Evolutionary conservation across 2,329 filamentous ascomycete genomes (phyloP).

Genomic region (Cryphonectria japonica): DNA sequence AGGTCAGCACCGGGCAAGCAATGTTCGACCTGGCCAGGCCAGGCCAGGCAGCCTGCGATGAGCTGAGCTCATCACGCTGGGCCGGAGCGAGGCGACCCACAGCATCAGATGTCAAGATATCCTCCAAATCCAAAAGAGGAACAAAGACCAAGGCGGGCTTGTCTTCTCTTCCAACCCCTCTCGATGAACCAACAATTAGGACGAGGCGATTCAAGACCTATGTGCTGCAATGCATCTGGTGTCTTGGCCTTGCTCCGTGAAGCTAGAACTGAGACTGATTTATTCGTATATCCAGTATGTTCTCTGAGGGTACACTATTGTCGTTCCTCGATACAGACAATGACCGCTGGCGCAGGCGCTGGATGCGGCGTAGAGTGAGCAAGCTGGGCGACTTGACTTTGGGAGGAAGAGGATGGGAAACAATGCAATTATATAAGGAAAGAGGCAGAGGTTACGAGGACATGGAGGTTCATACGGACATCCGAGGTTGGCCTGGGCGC

Average conservation of each 20-base stretch:
- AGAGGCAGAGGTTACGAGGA: background rate
- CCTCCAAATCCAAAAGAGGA: background rate
- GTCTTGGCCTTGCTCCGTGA: background rate
- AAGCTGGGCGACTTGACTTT: background rate
- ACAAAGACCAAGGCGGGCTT: background rate
- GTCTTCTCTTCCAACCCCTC: background rate
- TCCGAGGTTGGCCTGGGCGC: background rate
- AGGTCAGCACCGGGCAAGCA: slow-evolving; percentile 10
- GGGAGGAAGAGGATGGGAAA: background rate
- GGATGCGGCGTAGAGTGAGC: background rate
- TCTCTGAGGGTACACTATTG: background rate
- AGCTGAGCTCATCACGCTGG: background rate
- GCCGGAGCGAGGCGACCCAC: slow-evolving; percentile 4
- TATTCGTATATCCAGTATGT: background rate
- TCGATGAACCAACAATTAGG: background rate
- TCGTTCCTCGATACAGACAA: background rate
- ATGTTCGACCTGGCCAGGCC: slow-evolving; percentile 1
- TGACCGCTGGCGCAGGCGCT: background rate
- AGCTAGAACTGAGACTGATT: background rate
- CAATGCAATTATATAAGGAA: background rate
- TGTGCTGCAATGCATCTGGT: slow-evolving; percentile 1
- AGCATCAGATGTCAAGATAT: slow-evolving; percentile 5
- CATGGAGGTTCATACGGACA: background rate
- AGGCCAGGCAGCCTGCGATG: background rate
- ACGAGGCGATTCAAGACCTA: background rate